These are phyloP conservation scores for Pseudocercospora eumusae DNA, from an alignment of 2,329 filamentous ascomycete species.

Conservation along the genomic window DNA sequence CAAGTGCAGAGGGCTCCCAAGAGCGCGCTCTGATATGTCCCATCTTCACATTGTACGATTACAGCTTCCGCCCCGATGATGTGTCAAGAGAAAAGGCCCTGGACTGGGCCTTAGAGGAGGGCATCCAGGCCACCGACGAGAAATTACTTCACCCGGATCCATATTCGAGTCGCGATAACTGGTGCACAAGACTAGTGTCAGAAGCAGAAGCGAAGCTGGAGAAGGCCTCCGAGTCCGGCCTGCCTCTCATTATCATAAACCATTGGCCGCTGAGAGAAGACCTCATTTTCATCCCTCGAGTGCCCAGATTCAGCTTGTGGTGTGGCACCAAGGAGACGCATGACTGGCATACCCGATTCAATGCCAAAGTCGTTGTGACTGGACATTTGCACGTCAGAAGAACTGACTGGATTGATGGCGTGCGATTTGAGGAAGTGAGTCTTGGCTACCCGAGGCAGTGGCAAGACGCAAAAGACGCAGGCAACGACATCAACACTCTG, in stretches of 20 bases:
- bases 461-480: slow-evolving; percentile 46
- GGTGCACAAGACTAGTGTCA: slow-evolving; percentile 48
- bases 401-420: slow-evolving; percentile 51
- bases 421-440: slow-evolving; percentile 51
- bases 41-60: slow-evolving; percentile 63
- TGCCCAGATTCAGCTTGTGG: slow-evolving; percentile 51
- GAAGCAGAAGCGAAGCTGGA: slow-evolving; percentile 46
- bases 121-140: slow-evolving; percentile 51
- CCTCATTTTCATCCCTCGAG: slow-evolving; percentile 45
- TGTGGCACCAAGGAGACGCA: slow-evolving; percentile 52
- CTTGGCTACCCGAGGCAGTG: slow-evolving; percentile 53
- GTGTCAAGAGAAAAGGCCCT: slow-evolving; percentile 53
- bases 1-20: slow-evolving; percentile 48
- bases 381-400: slow-evolving; percentile 51
- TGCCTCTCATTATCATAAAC: slow-evolving; percentile 47
- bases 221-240: slow-evolving; percentile 33
- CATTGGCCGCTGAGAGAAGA: slow-evolving; percentile 53
- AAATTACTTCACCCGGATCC: slow-evolving; percentile 50
- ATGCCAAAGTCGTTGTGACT: slow-evolving; percentile 51
- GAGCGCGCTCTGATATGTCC: slow-evolving; percentile 55
- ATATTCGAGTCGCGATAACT: slow-evolving; percentile 47
- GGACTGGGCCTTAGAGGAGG: slow-evolving; percentile 49
- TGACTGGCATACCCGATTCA: slow-evolving; percentile 50
- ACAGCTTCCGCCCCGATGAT: slow-evolving; percentile 56
- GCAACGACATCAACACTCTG: slow-evolving; percentile 49